phyloP scores from a whole-genome alignment of 1,284 basidiomycete genomes.

The Cystobasidium sp. region DNA sequence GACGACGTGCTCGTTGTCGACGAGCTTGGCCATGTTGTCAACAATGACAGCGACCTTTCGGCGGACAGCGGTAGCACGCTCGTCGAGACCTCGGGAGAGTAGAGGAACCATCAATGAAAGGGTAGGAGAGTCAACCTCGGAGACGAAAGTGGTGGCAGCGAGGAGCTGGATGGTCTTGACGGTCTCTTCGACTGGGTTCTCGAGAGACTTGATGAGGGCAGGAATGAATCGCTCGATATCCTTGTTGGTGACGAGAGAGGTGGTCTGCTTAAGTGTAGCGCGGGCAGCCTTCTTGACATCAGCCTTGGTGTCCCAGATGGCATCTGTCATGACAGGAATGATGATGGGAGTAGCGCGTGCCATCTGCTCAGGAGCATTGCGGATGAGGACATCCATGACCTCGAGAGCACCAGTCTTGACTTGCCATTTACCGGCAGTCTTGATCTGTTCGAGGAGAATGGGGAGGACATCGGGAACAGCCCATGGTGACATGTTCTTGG shows the following conservation, averaged over 20 bases:
- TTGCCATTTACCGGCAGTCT: slow-evolving; percentile 98
- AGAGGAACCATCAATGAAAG: slow-evolving; percentile 99
- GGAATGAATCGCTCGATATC: slow-evolving; percentile 97
- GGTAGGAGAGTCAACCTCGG: slow-evolving; percentile 98
- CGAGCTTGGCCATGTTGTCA: slow-evolving; percentile 99
- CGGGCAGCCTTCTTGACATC: slow-evolving; percentile 99
- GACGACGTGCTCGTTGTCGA: slow-evolving; percentile 91
- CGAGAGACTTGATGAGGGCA: slow-evolving; percentile 93
- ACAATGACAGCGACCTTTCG: slow-evolving; percentile 96
- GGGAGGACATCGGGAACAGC: slow-evolving; percentile 83
- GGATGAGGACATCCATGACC: slow-evolving; percentile 88
- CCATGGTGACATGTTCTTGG: slow-evolving; percentile 88
- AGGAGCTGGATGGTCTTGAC: slow-evolving; percentile 94
- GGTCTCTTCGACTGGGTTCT: slow-evolving; percentile 99
- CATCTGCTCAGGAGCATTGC: slow-evolving; percentile 79
- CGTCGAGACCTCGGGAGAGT: slow-evolving; percentile 89
- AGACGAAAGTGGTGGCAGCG: slow-evolving; percentile 99
- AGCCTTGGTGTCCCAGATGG: slow-evolving; percentile 99
- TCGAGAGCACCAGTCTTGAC: slow-evolving; percentile 89
- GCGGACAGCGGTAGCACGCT: slow-evolving; percentile 94
- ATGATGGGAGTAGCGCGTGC: slow-evolving; percentile 93
- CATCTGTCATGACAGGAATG: slow-evolving; percentile 91
- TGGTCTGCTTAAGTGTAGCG: slow-evolving; percentile 89
- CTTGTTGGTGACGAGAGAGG: slow-evolving; percentile 96
- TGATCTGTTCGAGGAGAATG: slow-evolving; percentile 88